Base-by-base conservation (phyloP, 192 early-diverging fungal genomes). In the Coemansia sp. region DNA sequence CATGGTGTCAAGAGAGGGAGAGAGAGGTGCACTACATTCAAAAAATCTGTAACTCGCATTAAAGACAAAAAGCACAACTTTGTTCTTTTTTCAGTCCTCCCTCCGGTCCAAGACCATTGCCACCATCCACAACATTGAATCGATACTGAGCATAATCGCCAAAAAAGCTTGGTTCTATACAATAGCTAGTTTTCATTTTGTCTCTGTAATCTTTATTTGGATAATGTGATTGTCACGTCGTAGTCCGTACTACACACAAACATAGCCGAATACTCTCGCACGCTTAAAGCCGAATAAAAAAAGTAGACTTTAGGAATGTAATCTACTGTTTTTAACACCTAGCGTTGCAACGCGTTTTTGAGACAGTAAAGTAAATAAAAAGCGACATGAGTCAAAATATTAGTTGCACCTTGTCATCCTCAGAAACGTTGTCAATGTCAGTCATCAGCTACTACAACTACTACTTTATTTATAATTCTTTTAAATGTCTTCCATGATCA, bases 201-300 rank as follows among this genome's bases (percentile, higher is more conserved):
- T 35, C 34, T 35, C 5, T 35, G 34, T 8, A 1, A 35, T 35
- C 34, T 35, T 35, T 35, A 35, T 35, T 35, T 35, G 34, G 34
- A 35, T 8, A 90, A 95, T n/a, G 96, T 94, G 44, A 97, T 76
- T 64, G 95, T 74, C 29, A 97, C 94, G 74, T 95, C 40, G 40
- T 41, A 15, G 40, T 41, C 40, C 12, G 15, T 41, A 35, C 0
- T 93, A 73, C 98, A 96, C 13, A 98, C 88, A 73, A 94, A 93
- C 7, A 49, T 49, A 49, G 44, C 13, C 12, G 40, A 15, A 15
- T 40, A 13, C 10, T 40, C 39, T 40, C 39, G 10, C 44, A 45
- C 44, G 44, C n/a, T 45, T 45, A 16, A 16, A 45, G 45, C 45
- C 45, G 18, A 49, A 49, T 49, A 49, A 49, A 49, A 49, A 49